Base-by-base conservation (phyloP, 1,284 basidiomycete genomes). In the Ceratobasidium sp. region DNA sequence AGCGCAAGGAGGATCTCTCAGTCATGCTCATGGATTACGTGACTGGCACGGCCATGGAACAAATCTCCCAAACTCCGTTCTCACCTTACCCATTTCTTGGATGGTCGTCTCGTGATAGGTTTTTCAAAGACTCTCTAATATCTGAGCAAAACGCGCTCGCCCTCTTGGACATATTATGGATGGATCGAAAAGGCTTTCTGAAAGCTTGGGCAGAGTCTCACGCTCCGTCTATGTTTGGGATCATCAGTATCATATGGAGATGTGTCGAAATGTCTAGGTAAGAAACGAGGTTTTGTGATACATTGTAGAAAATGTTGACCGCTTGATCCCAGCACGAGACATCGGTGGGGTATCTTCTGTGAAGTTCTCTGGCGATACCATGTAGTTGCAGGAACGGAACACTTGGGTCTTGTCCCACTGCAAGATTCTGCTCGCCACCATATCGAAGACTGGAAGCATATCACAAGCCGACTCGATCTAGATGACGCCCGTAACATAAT, bases 111-210 rank as follows among this genome's bases (percentile, higher is more conserved):
- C 33, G 33, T 59, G 1, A 10, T 38, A 38, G 3, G 12, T 3
- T 59, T 33, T n/a, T 15, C 40, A 33, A 33, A 33, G 7, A 68
- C 10, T 23, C 66, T 3, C 9, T 68, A n/a, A 68, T 68, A 26
- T 10, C 66, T 26, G 26, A 68, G 28, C 15, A 17, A 17, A n/a
- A 50, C 26, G 23, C 46, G 5, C 13, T 52, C 13, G 28, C 28
- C 10, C 48, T 68, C 20, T 23, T 68, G 10, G 66, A 68, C 10
- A 38, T 68, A 26, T 38, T 68, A 28, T 52, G 28, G 13, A n/a
- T 17, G 48, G 66, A 52, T n/a, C 2, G 66, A 7, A 68, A 68
- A 50, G 48, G 66, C 5, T 68, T 68, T n/a, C 46, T 68, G 9
- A 23, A n/a, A 26, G 66, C 66, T 1, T 68, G 66, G 66, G 42